phyloP scores from a whole-genome alignment of 129 eudicot genomes.

The Helichrysum umbraculigerum region DNA sequence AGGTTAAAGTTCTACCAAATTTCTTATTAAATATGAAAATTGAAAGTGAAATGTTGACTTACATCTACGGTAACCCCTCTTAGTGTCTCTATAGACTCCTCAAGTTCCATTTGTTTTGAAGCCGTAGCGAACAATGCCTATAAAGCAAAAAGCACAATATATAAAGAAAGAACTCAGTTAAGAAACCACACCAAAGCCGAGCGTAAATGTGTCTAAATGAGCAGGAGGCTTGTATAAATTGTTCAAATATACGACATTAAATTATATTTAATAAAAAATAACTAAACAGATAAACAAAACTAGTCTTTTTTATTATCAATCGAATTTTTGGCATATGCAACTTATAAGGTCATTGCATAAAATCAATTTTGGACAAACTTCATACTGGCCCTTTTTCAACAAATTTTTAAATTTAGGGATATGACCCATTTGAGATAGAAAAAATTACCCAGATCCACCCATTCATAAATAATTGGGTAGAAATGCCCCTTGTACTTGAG shows the following conservation, averaged over 20 bases:
- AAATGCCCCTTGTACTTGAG: background rate
- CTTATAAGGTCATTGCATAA: background rate
- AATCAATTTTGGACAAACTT: background rate
- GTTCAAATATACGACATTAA: too few species aligned
- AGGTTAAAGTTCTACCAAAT: background rate
- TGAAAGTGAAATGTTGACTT: constrained; percentile 25
- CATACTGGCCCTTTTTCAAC: background rate
- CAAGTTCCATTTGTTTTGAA: constrained; percentile 93
- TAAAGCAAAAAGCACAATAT: background rate
- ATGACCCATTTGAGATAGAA: background rate
- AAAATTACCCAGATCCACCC: background rate
- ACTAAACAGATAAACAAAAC: background rate
- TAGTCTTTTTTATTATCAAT: background rate
- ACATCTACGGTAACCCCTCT: constrained; percentile 62
- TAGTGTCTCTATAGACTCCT: constrained; percentile 75
- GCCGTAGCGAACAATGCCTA: constrained; percentile 89
- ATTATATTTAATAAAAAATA: too few species aligned
- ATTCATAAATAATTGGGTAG: background rate
- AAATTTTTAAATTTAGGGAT: background rate
- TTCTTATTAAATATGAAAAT: background rate
- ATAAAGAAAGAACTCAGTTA: background rate
- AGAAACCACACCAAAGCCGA: background rate
- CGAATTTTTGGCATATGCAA: background rate
- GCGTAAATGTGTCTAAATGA: background rate
- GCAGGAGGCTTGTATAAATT: background rate